Evolutionary conservation across 2,329 filamentous ascomycete species (phyloP).

Genomic region (Trichoderma hamatum): DNA sequence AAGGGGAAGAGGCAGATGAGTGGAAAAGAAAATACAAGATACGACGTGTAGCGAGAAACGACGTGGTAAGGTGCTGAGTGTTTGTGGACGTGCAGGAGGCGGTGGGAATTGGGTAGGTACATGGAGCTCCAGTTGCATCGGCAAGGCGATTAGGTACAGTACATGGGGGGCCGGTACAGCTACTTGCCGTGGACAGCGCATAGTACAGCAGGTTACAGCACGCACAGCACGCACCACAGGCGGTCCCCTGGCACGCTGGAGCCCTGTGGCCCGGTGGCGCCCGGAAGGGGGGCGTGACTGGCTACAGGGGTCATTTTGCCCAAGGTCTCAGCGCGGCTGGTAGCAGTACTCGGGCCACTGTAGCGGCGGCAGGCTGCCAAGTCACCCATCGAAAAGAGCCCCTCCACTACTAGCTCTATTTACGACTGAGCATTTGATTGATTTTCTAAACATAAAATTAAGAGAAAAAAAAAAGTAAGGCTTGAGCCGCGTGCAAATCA

Average conservation of each 20-base stretch:
- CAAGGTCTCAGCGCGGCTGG: background rate
- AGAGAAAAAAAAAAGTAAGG: background rate
- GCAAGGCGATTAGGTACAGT: constrained; percentile 18
- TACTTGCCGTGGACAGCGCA: constrained; percentile 22
- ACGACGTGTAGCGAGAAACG: constrained; percentile 26
- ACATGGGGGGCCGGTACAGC: constrained; percentile 15
- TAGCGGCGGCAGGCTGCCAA: background rate
- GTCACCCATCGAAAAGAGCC: background rate
- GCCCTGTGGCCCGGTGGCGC: background rate
- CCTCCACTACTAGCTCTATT: constrained; percentile 6
- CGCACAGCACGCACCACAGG: constrained; percentile 20
- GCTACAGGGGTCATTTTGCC: background rate
- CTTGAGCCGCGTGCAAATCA: constrained; percentile 36
- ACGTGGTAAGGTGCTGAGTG: constrained; percentile 15
- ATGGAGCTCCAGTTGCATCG: constrained; percentile 3
- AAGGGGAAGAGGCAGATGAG: constrained; percentile 26
- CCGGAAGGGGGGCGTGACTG: background rate
- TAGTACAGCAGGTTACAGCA: constrained; percentile 25
- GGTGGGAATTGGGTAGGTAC: constrained; percentile 23
- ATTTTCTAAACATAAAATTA: background rate
- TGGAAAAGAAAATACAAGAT: constrained; percentile 24
- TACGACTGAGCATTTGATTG: background rate
- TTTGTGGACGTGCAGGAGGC: constrained; percentile 25
- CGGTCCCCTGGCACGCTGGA: constrained; percentile 16
- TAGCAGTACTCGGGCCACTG: constrained; percentile 4